These are phyloP conservation scores for Yamadazyma atlantica DNA, from an alignment of 1,139 yeast species.

Conservation along the genomic window DNA sequence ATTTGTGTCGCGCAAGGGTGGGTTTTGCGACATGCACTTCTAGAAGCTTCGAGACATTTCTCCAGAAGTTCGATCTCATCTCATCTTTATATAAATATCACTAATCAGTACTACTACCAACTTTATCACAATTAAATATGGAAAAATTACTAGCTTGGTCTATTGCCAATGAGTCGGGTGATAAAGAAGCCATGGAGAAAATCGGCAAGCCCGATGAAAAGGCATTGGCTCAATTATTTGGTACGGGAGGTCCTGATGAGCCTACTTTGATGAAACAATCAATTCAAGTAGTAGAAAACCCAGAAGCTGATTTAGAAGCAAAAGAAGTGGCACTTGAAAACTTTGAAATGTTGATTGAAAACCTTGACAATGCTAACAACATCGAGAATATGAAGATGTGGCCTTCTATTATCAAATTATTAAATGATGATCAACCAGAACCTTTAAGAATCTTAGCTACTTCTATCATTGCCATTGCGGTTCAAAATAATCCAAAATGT, in stretches of 20 bases:
- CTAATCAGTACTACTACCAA: too few species aligned
- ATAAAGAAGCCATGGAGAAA: slow-evolving; percentile 58
- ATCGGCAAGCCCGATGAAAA: slow-evolving; percentile 77
- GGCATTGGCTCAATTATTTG: slow-evolving; percentile 73
- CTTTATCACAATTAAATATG: too few species aligned
- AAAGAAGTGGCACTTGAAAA: slow-evolving; percentile 82
- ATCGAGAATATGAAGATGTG: slow-evolving; percentile 82
- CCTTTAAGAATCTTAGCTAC: slow-evolving; percentile 59
- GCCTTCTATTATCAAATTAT: slow-evolving; percentile 60
- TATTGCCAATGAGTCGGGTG: slow-evolving; percentile 71
- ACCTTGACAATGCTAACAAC: slow-evolving; percentile 91
- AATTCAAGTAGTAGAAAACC: slow-evolving; percentile 58
- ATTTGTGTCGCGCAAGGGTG: not conserved
- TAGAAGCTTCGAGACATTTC: slow-evolving; percentile 1
- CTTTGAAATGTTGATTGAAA: slow-evolving; percentile 91
- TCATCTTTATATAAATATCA: not conserved
- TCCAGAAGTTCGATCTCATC: not conserved
- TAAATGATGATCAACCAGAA: slow-evolving; percentile 30
- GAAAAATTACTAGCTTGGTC: slow-evolving; percentile 93
- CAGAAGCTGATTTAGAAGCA: slow-evolving; percentile 61
- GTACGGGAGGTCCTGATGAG: slow-evolving; percentile 84
- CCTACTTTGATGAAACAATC: slow-evolving; percentile 81
- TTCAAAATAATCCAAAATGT: slow-evolving; percentile 79
- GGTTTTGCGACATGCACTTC: not conserved
- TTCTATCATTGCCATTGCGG: slow-evolving; percentile 85